phyloP scores from a whole-genome alignment of 495 filamentous ascomycete species.

The Penicillium goetzii region DNA sequence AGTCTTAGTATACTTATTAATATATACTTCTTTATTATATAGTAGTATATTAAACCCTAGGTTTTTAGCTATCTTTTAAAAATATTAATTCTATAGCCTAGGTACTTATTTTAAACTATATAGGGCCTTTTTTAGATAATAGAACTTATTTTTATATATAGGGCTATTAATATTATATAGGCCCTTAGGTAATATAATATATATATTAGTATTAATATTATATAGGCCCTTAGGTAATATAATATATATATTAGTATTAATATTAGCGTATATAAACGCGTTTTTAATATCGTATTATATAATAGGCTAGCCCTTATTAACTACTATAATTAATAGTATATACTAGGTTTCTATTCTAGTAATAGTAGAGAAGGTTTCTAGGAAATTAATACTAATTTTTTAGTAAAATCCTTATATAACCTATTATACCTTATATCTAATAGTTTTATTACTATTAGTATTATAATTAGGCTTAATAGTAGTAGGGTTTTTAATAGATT shows the following conservation, averaged over 20 bases:
- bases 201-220: too few relatives aligned
- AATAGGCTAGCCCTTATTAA: conserved; percentile 3
- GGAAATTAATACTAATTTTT: too few relatives aligned
- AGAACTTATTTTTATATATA: too few relatives aligned
- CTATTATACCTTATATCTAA: too few relatives aligned
- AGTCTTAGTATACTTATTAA: neutral
- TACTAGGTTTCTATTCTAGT: too few relatives aligned
- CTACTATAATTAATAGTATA: neutral
- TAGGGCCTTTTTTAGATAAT: neutral
- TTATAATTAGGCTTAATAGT: neutral
- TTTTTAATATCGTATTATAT: neutral
- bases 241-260: neutral
- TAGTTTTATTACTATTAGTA: too few relatives aligned
- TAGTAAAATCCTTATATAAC: too few relatives aligned
- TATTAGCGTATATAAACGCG: neutral
- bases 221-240: too few relatives aligned
- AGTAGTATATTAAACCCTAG: neutral
- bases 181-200: too few relatives aligned
- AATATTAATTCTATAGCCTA: conserved; percentile 2
- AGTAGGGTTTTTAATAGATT: neutral
- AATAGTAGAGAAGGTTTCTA: neutral
- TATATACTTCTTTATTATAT: neutral
- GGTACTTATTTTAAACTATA: neutral
- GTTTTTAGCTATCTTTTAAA: neutral
- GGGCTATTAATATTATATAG: too few relatives aligned